These are phyloP conservation scores for Tuber brumale DNA, from an alignment of 495 filamentous ascomycete species.

Conservation along the genomic window DNA sequence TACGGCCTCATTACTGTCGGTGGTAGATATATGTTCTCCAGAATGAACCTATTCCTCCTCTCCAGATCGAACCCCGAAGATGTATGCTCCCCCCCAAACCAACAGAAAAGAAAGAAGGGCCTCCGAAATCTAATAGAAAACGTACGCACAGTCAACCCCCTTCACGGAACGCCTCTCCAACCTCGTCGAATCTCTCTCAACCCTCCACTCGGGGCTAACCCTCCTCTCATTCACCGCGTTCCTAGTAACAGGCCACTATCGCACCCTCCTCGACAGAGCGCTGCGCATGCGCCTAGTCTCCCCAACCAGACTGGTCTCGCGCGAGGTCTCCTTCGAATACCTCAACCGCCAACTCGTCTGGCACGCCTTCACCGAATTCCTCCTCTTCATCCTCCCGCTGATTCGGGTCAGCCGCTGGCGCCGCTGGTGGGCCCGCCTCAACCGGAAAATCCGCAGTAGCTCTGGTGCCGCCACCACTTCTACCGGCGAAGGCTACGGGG, in stretches of 20 bases:
- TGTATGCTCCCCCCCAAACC: slow-evolving; percentile 11
- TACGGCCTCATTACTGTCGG: slow-evolving; percentile 83
- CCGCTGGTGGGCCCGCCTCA: slow-evolving; percentile 75
- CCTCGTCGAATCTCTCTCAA: slow-evolving; percentile 62
- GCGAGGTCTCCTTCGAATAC: slow-evolving; percentile 95
- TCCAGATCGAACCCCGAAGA: slow-evolving; percentile 36
- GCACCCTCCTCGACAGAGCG: slow-evolving; percentile 81
- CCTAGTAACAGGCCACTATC: slow-evolving; percentile 79
- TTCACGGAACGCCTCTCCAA: slow-evolving; percentile 46
- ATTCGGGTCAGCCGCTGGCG: slow-evolving; percentile 91
- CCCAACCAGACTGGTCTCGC: slow-evolving; percentile 68
- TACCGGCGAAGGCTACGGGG: slow-evolving; percentile 54
- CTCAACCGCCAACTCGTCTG: slow-evolving; percentile 95
- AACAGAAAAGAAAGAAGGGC: neutral
- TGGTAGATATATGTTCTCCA: slow-evolving; percentile 58
- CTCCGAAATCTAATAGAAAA: slow-evolving; percentile 8
- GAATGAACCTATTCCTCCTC: slow-evolving; percentile 39
- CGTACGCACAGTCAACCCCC: slow-evolving; percentile 42
- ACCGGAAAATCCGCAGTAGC: slow-evolving; percentile 59
- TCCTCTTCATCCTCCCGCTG: slow-evolving; percentile 88
- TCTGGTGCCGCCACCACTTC: slow-evolving; percentile 44
- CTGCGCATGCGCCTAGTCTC: slow-evolving; percentile 80
- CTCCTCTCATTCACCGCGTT: slow-evolving; percentile 85
- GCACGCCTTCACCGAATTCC: slow-evolving; percentile 98
- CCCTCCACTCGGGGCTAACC: slow-evolving; percentile 67